Base-by-base conservation (phyloP, 306 rosid genomes). In the Prunus mume region DNA sequence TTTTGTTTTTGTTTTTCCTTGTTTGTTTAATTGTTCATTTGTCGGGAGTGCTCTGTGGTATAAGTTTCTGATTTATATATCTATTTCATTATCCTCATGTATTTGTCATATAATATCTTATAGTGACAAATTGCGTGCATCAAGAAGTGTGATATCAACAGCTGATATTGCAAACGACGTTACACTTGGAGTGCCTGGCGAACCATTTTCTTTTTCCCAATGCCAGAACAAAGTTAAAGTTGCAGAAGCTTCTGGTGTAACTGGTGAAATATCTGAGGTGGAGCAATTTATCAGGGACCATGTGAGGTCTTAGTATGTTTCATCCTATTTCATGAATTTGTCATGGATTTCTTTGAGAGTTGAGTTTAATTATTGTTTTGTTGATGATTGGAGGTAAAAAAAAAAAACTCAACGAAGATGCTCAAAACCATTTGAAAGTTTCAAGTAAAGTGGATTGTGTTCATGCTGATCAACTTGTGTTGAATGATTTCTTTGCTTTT, bases 151-250 rank as follows among this genome's bases (percentile, higher is more conserved):
- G 68, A 77, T 93, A 79, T 94, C 93, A 24, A 89, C 69, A 9
- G 97, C 98, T 34, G 96, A 91, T 79, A 83, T 94, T 74, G 77
- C 91, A 38, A 87, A 85, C 65, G 98, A 94, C 89, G 87, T 86
- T 76, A 85, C 96, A 15, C 86, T 91, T 56, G 97, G 96, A 61
- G 78, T 88, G 63, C 82, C 86, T 2, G 96, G 88, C 2, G 93
- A 90, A 81, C 81, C 83, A 47, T 91, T 94, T 81, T 84, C 91
- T 7, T 94, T 94, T 82, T 76, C 88, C 20, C 97, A 91, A 72
- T 94, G 97, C 88, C 68, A 73, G 8, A 94, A 91, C 91, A 90
- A 84, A 81, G 96, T 91, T 51, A 81, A 87, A 5, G 85, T 87
- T 34, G 97, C 93, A 62, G 98, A 91, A 77, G 91, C 93, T 55